Base-by-base conservation (phyloP, 495 filamentous ascomycete genomes). In the Neurospora cerealis region DNA sequence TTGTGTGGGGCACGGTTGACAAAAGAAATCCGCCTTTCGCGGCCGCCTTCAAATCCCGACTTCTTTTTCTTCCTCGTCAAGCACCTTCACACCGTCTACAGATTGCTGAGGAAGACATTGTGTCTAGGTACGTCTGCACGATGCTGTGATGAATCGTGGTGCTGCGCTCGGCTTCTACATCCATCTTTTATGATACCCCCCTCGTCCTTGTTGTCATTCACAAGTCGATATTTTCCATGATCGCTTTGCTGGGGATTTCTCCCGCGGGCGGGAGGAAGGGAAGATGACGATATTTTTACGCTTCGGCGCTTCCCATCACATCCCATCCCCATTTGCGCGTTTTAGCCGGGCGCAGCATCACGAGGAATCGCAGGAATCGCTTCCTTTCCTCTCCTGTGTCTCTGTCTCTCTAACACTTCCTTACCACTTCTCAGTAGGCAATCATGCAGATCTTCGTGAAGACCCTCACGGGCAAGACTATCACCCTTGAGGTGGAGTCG, bases 401-500 rank as follows among this genome's bases (percentile, higher is more conserved):
- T 69, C 54, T 73, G 74, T 77, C 41, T 76, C 71, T 79, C 78
- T 79, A 80, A 78, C 81, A 78, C 71, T 48, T 78, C 75, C 76
- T 77, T 75, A 76, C 41, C 78, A 78, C 74, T 79, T 79, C 77
- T 79, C 79, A 78, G 72, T 76, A 87, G 87, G 87, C 86, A 87
- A 87, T 86, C 87, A 98, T 98, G 96, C 95, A 98, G 91, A 98
- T 97, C 88, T 98, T 99, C 92, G 96, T 98, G 84, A 98, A 98
- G 89, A 98, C 96, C 93, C 95, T 99, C 76, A 98, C 96, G 92
- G 96, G 96, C 83, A 99, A 98, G 91, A 99, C 96, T 83, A 98
- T 98, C 92, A 99, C 96, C 93, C 96, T 99, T 81, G 96, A 99
- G 95, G 96, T 98, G 86, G 96, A 98, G 92, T 97, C 95, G 74